These are phyloP conservation scores for Lepiota subincarnata DNA, from an alignment of 768 basidiomycete species.

Conservation along the genomic window DNA sequence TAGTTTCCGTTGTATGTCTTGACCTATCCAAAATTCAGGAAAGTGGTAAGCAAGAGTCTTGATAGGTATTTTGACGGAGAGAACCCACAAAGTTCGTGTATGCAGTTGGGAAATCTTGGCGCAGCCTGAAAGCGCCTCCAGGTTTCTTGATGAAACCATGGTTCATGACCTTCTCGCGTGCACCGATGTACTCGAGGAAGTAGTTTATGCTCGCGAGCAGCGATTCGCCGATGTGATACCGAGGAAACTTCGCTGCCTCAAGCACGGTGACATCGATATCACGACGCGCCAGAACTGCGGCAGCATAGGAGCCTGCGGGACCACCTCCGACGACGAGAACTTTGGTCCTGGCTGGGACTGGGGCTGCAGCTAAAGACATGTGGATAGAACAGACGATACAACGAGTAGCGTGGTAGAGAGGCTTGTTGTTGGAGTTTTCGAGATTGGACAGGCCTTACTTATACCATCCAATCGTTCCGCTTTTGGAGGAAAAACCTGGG, in stretches of 20 bases:
- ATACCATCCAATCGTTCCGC: too few species aligned
- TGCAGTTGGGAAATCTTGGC: background rate
- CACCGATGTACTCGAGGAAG: constrained; percentile 24
- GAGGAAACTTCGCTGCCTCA: constrained; percentile 40
- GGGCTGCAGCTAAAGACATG: too few species aligned
- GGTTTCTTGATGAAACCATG: constrained; percentile 23
- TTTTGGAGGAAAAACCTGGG: too few species aligned
- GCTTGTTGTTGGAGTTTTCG: too few species aligned
- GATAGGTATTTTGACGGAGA: background rate
- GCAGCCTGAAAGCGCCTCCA: constrained; percentile 1
- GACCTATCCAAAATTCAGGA: constrained; percentile 18
- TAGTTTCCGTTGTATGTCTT: constrained; percentile 21
- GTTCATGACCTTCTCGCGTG: constrained; percentile 17
- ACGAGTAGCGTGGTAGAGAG: too few species aligned
- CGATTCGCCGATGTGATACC: constrained; percentile 9
- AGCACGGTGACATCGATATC: constrained; percentile 34
- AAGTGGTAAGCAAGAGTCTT: too few species aligned
- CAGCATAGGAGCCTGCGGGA: constrained; percentile 42
- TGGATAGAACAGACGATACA: too few species aligned
- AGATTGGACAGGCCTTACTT: too few species aligned
- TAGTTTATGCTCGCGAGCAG: constrained; percentile 16
- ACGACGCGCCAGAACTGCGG: constrained; percentile 37
- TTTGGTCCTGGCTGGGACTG: constrained; percentile 3
- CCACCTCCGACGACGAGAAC: constrained; percentile 39
- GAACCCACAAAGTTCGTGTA: constrained; percentile 24